Evolutionary conservation across 306 rosid genomes (phyloP).

Genomic region (Dicorynia guianensis): DNA sequence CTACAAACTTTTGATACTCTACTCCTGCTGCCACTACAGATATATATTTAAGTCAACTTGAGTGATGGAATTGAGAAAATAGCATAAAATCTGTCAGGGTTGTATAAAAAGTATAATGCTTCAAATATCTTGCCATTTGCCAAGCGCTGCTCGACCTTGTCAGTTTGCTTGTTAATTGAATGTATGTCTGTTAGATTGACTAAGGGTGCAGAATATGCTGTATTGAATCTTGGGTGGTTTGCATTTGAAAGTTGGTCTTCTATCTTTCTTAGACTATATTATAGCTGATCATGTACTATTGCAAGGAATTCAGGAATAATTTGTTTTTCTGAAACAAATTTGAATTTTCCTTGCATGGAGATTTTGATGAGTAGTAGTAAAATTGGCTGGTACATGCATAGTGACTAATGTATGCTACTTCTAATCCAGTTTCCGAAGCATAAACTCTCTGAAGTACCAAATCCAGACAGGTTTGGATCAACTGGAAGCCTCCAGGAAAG

Average conservation of each 20-base stretch:
- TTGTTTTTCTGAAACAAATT: slow-evolving; percentile 35
- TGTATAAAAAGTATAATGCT: background rate
- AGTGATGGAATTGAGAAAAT: background rate
- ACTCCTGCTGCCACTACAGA: background rate
- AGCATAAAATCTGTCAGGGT: background rate
- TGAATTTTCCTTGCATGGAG: slow-evolving; percentile 24
- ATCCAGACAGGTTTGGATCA: slow-evolving; percentile 89
- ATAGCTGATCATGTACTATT: background rate
- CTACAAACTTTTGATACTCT: background rate
- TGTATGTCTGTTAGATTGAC: background rate
- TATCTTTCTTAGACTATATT: background rate
- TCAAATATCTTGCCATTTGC: slow-evolving; percentile 6
- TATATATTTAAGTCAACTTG: background rate
- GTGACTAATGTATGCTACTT: slow-evolving; percentile 39
- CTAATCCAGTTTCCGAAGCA: slow-evolving; percentile 76
- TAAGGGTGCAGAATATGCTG: slow-evolving; percentile 1
- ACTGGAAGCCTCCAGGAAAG: slow-evolving; percentile 80
- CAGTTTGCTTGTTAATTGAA: background rate
- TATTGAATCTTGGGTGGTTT: background rate
- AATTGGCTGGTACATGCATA: slow-evolving; percentile 14
- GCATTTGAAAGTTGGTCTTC: slow-evolving; percentile 2
- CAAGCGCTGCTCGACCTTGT: background rate
- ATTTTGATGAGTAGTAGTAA: slow-evolving; percentile 35
- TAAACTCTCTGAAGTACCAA: slow-evolving; percentile 76
- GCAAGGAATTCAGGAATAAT: slow-evolving; percentile 24